phyloP scores from a whole-genome alignment of 306 rosid species.

The Elaeagnus macrophylla region DNA sequence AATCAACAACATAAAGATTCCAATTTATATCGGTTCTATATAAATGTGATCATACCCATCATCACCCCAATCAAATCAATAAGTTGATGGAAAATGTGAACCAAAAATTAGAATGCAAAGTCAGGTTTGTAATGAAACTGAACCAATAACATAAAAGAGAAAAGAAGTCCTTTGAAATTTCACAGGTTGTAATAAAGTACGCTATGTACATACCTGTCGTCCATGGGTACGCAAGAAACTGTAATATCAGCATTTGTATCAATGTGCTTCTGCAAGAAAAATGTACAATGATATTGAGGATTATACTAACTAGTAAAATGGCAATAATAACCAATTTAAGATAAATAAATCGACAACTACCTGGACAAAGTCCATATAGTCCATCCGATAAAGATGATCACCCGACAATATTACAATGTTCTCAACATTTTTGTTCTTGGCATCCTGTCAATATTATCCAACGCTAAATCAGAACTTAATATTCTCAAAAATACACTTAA shows the following conservation, averaged over 20 bases:
- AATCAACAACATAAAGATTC: slow-evolving; percentile 1
- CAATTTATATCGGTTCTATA: too few species aligned
- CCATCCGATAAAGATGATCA: slow-evolving; percentile 88
- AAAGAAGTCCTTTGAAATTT: neutral
- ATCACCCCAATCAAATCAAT: too few species aligned
- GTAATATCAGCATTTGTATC: slow-evolving; percentile 93
- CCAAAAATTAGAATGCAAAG: neutral
- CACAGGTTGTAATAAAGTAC: neutral
- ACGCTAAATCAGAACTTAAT: neutral
- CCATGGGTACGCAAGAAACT: slow-evolving; percentile 90
- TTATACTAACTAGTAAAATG: neutral
- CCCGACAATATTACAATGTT: slow-evolving; percentile 81
- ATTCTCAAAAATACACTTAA: neutral
- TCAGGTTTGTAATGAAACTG: neutral
- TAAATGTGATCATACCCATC: too few species aligned
- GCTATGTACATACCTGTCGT: slow-evolving; percentile 45
- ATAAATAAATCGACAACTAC: slow-evolving; percentile 22
- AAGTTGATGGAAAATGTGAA: too few species aligned
- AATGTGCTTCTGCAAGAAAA: slow-evolving; percentile 56
- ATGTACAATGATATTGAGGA: slow-evolving; percentile 10
- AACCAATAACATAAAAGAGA: neutral
- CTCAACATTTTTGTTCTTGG: slow-evolving; percentile 81
- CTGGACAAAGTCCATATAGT: slow-evolving; percentile 82
- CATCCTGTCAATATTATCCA: slow-evolving; percentile 44
- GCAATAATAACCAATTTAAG: neutral